Evolutionary conservation across 1,284 basidiomycete species (phyloP), one percentile per base, ranked within the genome.

Genomic region (Garcileccinum viscosum): DNA sequence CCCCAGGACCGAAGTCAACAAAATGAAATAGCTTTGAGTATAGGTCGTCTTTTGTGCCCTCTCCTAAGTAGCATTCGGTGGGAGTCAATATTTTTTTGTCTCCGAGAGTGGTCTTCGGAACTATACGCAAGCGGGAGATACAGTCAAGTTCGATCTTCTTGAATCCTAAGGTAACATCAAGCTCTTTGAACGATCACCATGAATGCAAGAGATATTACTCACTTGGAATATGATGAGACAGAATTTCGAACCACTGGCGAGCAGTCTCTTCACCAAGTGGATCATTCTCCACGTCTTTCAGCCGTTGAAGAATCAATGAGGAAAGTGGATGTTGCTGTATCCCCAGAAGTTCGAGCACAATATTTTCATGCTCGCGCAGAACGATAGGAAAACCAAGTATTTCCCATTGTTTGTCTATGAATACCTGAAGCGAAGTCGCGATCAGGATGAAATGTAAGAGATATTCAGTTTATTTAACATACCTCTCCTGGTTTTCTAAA

Each of bases 1-100:
- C 8, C 93, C 96, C 8, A 85, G 84, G 0, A 0, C 96, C 96
- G 80, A 97, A 97, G 80, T 97, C 92, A 62, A 98, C 89, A 73
- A 95, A 96, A 9, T 89, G 88, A 78, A 97, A 97, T 9, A 93
- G 80, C 73, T 90, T 89, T 1, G 90, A 90, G 75, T 91, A 90
- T 56, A 92, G 86, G 4, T 59, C 58, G 27, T 40, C 6, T 22
- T 60, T 58, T 8, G 56, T 30, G 8, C 12, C 22, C 1, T 12
- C 5, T 12, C 15, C 58, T 19, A 69, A 11, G 38, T 69, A 69
- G 38, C 68, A 69, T 4, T 67, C 38, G 5, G 8, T 32, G 14
- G 68, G 68, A 17, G 44, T 7, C 11, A 69, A 2, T 22, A n/a
- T 59, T 24, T 15, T 14, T 14, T 4, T n/a, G 3, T 4, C 1